Evolutionary conservation across 345 rosid genomes (phyloP).

Genomic region (Punica granatum): DNA sequence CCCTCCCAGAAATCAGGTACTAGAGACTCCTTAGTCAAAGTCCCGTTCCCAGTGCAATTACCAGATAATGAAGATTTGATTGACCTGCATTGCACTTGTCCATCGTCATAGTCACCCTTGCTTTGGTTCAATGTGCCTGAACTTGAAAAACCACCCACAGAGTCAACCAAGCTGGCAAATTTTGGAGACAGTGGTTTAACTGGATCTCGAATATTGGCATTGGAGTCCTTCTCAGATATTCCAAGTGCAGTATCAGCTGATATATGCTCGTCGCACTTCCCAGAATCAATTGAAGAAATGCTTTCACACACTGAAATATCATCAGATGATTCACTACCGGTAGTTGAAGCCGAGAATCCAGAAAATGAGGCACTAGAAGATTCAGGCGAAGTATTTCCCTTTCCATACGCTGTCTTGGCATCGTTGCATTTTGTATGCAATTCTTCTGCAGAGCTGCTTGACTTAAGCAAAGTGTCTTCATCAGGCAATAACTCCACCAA

Average conservation of each 20-base stretch:
- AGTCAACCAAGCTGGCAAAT: constrained; percentile 62
- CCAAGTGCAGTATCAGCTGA: constrained; percentile 29
- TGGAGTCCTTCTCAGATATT: constrained; percentile 22
- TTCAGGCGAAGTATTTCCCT: constrained; percentile 39
- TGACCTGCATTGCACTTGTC: constrained; percentile 7
- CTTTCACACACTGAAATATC: constrained; percentile 64
- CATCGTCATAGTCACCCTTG: constrained; percentile 18
- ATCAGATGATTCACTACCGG: constrained; percentile 55
- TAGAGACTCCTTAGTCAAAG: constrained; percentile 17
- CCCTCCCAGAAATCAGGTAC: constrained; percentile 65
- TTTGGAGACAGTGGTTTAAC: constrained; percentile 59
- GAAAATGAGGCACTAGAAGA: constrained; percentile 58
- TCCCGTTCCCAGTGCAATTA: constrained; percentile 10
- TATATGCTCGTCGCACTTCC: constrained; percentile 30
- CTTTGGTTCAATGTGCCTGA: constrained; percentile 20
- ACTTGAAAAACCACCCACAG: constrained; percentile 35
- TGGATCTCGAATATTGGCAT: constrained; percentile 27
- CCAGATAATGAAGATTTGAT: constrained; percentile 22
- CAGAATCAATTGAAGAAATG: constrained; percentile 52
- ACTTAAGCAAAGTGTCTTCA: constrained; percentile 25
- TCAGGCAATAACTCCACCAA: constrained; percentile 20
- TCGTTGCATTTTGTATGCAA: constrained; percentile 25
- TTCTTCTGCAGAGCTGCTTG: constrained; percentile 28
- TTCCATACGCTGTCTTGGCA: constrained; percentile 29
- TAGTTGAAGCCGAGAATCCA: constrained; percentile 59